Conservation (phyloP, 768 basidiomycete genomes). For the Macrolepiota dolichaula region DNA sequence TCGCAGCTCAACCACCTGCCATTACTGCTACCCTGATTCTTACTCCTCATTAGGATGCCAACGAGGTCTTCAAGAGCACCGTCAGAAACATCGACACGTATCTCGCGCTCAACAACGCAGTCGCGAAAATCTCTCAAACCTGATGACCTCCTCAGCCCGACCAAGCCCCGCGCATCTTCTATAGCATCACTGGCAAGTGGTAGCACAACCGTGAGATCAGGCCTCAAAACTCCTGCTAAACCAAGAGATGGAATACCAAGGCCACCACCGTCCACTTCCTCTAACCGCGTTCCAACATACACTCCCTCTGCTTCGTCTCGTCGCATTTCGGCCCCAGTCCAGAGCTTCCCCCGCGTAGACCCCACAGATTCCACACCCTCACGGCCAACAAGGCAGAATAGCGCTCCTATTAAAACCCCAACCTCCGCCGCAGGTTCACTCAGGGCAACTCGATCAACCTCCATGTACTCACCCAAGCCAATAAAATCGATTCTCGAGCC, state of each 20-base stretch:
- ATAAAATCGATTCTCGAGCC: conserved; percentile 15
- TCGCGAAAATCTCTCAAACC: conserved; percentile 39
- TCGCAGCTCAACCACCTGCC: background rate
- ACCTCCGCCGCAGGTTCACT: conserved; percentile 22
- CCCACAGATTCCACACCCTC: conserved; percentile 23
- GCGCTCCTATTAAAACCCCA: conserved; percentile 12
- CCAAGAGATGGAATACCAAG: conserved; percentile 53
- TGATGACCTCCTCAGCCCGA: conserved; percentile 25
- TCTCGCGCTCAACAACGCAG: conserved; percentile 38
- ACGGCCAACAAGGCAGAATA: conserved; percentile 19
- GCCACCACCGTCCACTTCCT: conserved; percentile 27
- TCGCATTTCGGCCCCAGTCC: conserved; percentile 36
- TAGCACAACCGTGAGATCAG: conserved; percentile 45
- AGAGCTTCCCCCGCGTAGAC: conserved; percentile 25
- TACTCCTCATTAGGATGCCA: conserved; percentile 17
- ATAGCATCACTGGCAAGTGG: conserved; percentile 43
- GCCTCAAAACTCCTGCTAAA: conserved; percentile 27
- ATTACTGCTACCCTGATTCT: background rate
- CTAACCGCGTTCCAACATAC: conserved; percentile 35
- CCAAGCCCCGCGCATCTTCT: conserved; percentile 54
- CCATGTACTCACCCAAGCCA: conserved; percentile 22
- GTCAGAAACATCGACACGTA: conserved; percentile 54
- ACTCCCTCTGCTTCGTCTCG: conserved; percentile 35
- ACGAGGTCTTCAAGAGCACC: conserved; percentile 28
- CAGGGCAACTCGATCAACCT: conserved; percentile 22